Conservation (phyloP, 2,329 filamentous ascomycete genomes). For the Pestalotiopsis fici region DNA sequence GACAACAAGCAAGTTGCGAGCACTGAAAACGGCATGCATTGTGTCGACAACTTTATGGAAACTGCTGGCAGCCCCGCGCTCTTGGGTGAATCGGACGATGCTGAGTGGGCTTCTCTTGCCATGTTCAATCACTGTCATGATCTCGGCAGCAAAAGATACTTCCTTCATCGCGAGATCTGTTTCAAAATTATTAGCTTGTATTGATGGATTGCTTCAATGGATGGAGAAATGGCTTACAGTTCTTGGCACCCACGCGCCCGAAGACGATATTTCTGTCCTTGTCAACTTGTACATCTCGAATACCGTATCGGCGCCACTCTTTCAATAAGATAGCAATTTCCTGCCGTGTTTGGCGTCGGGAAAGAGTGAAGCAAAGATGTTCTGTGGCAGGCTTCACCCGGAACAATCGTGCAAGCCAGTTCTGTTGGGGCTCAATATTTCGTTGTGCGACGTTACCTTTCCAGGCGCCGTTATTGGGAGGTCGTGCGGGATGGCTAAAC, state of each 20-base stretch:
- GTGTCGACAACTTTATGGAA: constrained; percentile 83
- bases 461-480: constrained; percentile 18
- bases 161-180: constrained; percentile 79
- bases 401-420: constrained; percentile 88
- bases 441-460: constrained; percentile 31
- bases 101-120: constrained; percentile 75
- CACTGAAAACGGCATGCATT: constrained; percentile 67
- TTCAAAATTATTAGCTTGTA: constrained; percentile 17
- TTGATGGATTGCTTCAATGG: constrained; percentile 9
- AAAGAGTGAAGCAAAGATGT: constrained; percentile 74
- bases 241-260: constrained; percentile 73
- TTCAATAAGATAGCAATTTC: constrained; percentile 75
- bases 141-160: constrained; percentile 83
- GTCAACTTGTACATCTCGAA: constrained; percentile 77
- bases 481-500: constrained; percentile 18
- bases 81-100: constrained; percentile 84
- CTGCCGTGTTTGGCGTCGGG: constrained; percentile 72
- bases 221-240: constrained; percentile 61
- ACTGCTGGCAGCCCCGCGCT: constrained; percentile 86
- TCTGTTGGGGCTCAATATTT: constrained; percentile 70
- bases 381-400: constrained; percentile 81
- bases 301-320: constrained; percentile 82
- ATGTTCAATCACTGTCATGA: constrained; percentile 88
- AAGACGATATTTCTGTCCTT: constrained; percentile 79
- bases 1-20: constrained; percentile 66